Conservation (phyloP, 371 early-diverging fungal genomes). For the Apophysomyces trapeziformis region DNA sequence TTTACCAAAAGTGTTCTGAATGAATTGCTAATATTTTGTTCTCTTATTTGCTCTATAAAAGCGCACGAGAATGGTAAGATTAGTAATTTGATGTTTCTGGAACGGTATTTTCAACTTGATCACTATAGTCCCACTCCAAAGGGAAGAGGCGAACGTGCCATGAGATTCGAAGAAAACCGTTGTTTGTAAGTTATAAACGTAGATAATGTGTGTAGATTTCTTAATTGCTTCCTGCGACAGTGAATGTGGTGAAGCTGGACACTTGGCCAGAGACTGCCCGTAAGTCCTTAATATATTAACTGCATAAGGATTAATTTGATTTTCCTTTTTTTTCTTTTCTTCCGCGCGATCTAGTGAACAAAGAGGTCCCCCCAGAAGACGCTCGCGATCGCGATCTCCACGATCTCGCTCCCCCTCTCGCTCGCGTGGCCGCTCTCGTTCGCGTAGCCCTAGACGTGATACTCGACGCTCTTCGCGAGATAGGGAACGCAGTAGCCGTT, state of each 20-base stretch:
- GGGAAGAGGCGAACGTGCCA: slow-evolving; percentile 45
- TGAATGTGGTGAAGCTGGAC: slow-evolving; percentile 42
- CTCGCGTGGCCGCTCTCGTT: slow-evolving; percentile 10
- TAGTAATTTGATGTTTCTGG: background rate
- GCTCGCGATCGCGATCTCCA: slow-evolving; percentile 41
- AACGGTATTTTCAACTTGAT: background rate
- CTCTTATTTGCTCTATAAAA: slow-evolving; percentile 4
- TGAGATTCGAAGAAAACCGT: slow-evolving; percentile 44
- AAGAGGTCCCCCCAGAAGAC: slow-evolving; percentile 23
- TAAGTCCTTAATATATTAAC: slow-evolving; percentile 18
- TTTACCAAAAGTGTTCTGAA: background rate
- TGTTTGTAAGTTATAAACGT: slow-evolving; percentile 39
- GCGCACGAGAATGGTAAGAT: slow-evolving; percentile 44
- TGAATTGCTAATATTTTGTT: background rate
- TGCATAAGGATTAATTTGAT: too few species aligned
- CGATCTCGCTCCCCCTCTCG: slow-evolving; percentile 6
- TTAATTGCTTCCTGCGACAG: slow-evolving; percentile 16
- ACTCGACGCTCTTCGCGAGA: slow-evolving; percentile 8
- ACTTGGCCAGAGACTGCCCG: slow-evolving; percentile 44
- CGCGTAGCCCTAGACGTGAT: slow-evolving; percentile 15
- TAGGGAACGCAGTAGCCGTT: slow-evolving; percentile 5
- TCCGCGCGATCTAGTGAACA: slow-evolving; percentile 8
- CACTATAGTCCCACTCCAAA: slow-evolving; percentile 33
- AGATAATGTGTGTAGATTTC: background rate
- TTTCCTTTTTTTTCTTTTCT: background rate